These are phyloP conservation scores for Thuidium tamariscinum DNA, from an alignment of 225 moss, liverwort and hornwort genomes.

Conservation along the genomic window DNA sequence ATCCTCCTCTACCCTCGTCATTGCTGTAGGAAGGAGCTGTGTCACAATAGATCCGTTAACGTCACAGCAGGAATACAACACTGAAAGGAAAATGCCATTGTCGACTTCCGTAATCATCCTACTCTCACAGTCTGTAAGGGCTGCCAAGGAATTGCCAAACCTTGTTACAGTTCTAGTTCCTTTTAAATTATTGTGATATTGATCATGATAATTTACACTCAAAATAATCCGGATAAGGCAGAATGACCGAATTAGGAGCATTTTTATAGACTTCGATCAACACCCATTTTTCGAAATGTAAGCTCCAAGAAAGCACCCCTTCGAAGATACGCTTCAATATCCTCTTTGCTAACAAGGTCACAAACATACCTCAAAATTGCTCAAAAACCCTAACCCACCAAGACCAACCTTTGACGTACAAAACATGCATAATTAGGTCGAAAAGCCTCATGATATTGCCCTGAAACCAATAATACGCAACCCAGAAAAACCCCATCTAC, in stretches of 20 bases:
- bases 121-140: neutral
- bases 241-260: neutral
- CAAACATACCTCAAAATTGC: neutral
- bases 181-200: neutral
- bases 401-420: neutral
- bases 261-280: neutral
- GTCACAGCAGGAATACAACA: neutral
- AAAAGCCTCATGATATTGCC: neutral
- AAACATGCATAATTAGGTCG: neutral
- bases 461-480: neutral
- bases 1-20: slow-evolving; percentile 45
- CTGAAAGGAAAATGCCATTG: neutral
- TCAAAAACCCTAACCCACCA: slow-evolving; percentile 11
- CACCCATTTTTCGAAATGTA: neutral
- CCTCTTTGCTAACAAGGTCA: neutral
- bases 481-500: neutral
- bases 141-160: neutral
- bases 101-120: neutral
- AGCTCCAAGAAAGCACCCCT: neutral
- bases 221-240: neutral
- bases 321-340: neutral
- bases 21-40: slow-evolving; percentile 39
- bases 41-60: neutral
- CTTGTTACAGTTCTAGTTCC: neutral
- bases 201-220: neutral